Evolutionary conservation across 1,139 yeast species (phyloP), one percentile per base, ranked within the genome.

Genomic region (Magnusiomyces suaveolens): DNA sequence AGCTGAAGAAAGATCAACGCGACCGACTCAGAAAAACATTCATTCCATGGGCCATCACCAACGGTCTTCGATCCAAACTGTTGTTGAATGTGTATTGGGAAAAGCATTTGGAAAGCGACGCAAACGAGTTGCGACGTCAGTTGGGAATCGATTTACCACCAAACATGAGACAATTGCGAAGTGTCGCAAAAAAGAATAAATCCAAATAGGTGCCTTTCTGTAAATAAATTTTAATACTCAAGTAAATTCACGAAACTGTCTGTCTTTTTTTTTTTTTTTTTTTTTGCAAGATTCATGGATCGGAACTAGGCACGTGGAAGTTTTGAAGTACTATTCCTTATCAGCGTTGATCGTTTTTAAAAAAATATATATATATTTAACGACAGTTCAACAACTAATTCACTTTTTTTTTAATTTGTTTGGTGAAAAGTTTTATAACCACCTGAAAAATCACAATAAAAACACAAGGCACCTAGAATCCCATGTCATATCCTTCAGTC

Each of bases 61-160:
- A 85, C 58, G 97, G 97, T 1, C 71, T 83, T 54, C 75, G 80
- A 54, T 79, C 89, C 54, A 82, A 83, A 64, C 87, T 95, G 1
- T 73, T 94, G 65, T 82, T 92, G 57, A 87, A 87, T 65, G 90
- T 92, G 0, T 89, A 87, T 68, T 92, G 99, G 99, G 98, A 94
- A 66, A 79, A 87, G 51, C 73, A 84, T 26, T 75, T 94, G 63
- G 86, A 83, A 36, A 75, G 76, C 57, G 92, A 89, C 66, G 80
- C 88, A 16, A 74, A 81, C 58, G 89, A 84, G 62, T 72, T 92
- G 53, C 79, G 97, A 61, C 60, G 47, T 1, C 84, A 84, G 56
- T 73, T 90, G 63, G 87, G 88, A 20, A 80, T 86, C 56, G 85
- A 81, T 57, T 82, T 87, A 41, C 82, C 82, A 0, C 96, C 96